Evolutionary conservation across 352 stramenopile genomes (phyloP).

Genomic region (Phytophthora pseudosyringae): DNA sequence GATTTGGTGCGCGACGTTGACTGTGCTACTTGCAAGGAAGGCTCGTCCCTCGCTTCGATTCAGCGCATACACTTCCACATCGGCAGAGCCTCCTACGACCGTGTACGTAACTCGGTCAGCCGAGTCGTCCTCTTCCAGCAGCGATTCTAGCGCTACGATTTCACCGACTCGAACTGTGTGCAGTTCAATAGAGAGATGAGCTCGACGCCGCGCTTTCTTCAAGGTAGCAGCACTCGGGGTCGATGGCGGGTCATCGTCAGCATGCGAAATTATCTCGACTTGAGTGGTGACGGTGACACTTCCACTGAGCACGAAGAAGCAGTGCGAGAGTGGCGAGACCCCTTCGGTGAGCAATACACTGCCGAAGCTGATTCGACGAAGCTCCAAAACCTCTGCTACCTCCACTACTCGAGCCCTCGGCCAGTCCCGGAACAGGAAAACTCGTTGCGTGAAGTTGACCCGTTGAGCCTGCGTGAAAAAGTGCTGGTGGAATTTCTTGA

Average conservation of each 20-base stretch:
- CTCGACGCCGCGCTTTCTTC: slow-evolving; percentile 34
- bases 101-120: slow-evolving; percentile 29
- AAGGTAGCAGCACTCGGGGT: slow-evolving; percentile 5
- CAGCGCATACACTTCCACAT: slow-evolving; percentile 54
- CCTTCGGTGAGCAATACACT: slow-evolving; percentile 42
- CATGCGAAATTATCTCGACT: slow-evolving; percentile 17
- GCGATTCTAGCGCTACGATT: slow-evolving; percentile 46
- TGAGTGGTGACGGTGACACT: slow-evolving; percentile 41
- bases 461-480: slow-evolving; percentile 57
- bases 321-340: slow-evolving; percentile 21
- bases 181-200: slow-evolving; percentile 42
- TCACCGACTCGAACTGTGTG: slow-evolving; percentile 39
- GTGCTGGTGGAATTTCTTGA: slow-evolving; percentile 53
- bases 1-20: slow-evolving; percentile 14
- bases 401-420: slow-evolving; percentile 41
- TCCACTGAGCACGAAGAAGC: slow-evolving; percentile 53
- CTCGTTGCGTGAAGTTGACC: slow-evolving; percentile 57
- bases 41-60: slow-evolving; percentile 28
- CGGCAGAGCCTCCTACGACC: slow-evolving; percentile 38
- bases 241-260: not conserved
- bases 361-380: slow-evolving; percentile 53
- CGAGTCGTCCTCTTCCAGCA: slow-evolving; percentile 32
- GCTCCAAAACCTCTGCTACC: slow-evolving; percentile 51
- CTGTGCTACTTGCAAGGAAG: slow-evolving; percentile 18
- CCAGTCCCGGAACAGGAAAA: slow-evolving; percentile 60